phyloP scores from a whole-genome alignment of 2,329 filamentous ascomycete species.

The Cryphonectria parasitica region DNA sequence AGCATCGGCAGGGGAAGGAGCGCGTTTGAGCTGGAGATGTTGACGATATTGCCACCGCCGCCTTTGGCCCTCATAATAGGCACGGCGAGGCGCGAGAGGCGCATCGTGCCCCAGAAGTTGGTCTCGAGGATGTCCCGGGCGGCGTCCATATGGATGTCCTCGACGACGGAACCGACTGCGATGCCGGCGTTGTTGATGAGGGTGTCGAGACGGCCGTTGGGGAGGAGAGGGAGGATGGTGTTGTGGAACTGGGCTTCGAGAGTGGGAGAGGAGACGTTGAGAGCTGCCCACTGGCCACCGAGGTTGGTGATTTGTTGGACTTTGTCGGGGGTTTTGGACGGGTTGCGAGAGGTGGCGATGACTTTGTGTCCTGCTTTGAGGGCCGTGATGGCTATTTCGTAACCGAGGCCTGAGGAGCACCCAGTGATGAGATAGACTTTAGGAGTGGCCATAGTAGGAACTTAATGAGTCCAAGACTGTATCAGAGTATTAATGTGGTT shows the following conservation, averaged over 20 bases:
- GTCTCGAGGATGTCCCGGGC: constrained; percentile 22
- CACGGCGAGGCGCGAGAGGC: constrained; percentile 16
- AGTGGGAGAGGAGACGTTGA: constrained; percentile 19
- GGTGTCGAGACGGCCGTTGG: constrained; percentile 17
- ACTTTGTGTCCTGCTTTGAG: constrained; percentile 23
- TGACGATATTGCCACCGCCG: constrained; percentile 23
- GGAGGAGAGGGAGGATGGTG: constrained; percentile 10
- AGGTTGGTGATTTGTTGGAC: constrained; percentile 16
- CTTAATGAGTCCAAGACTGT: not conserved
- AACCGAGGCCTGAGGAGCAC: constrained; percentile 24
- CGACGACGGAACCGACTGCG: not conserved
- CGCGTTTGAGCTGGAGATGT: constrained; percentile 14
- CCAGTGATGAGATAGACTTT: constrained; percentile 27
- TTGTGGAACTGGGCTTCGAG: constrained; percentile 18
- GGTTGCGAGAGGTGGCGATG: constrained; percentile 28
- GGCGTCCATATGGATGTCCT: not conserved
- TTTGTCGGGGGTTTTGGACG: constrained; percentile 11
- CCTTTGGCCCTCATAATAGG: constrained; percentile 20
- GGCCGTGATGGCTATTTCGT: constrained; percentile 19
- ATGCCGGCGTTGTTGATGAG: constrained; percentile 35
- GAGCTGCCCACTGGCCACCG: constrained; percentile 17
- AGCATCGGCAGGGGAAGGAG: not conserved
- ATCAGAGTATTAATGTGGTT: not conserved
- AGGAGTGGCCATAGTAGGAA: constrained; percentile 12
- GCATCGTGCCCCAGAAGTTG: constrained; percentile 23